Evolutionary conservation across 2,329 filamentous ascomycete genomes (phyloP), one percentile per base, ranked within the genome.

Genomic region (Colletotrichum siamense): DNA sequence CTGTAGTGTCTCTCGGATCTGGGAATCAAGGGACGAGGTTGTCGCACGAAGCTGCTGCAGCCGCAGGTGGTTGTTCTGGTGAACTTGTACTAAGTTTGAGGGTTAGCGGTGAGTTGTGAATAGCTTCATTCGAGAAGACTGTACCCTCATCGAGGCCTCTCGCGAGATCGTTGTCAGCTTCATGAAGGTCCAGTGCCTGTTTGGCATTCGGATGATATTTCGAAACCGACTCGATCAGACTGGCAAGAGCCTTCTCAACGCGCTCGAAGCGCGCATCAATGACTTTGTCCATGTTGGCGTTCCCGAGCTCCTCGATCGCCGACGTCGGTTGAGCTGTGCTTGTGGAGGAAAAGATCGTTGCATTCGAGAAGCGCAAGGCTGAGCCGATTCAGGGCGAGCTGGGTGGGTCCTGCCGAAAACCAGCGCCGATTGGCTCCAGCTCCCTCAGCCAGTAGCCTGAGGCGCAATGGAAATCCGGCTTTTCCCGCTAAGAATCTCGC

Each of bases 161-260:
- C 79, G 88, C 90, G 61, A 98, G 89, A 76, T 93, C 91, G 57
- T 89, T 87, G 82, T 98, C 94, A 28, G 95, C 95, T 9, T 89
- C 87, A 22, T 94, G 87, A 12, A 98, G 91, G 78, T 96, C 94
- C 73, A 91, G 87, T 8, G 94, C 94, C 30, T 93, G 91, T 44
- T 88, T 85, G 6, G 91, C 87, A 8, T 94, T 95, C 1, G 95
- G 95, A 81, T 96, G 95, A 85, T 96, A 96, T 78, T 95, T 94
- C 8, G 94, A 90, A 77, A 98, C 94, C 1, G 95, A 96, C 82
- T 96, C 94, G 79, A 96, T 93, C 39, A 98, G 88, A 32, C 88
- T 92, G 15, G 91, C 89, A 24, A 98, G 87, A 1, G 92, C 91
- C 80, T 90, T 91, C 80, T 94, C 93, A 34, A 95, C 87, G 65